Conservation (phyloP, 2,329 filamentous ascomycete genomes). For the Cladosporium sp. region DNA sequence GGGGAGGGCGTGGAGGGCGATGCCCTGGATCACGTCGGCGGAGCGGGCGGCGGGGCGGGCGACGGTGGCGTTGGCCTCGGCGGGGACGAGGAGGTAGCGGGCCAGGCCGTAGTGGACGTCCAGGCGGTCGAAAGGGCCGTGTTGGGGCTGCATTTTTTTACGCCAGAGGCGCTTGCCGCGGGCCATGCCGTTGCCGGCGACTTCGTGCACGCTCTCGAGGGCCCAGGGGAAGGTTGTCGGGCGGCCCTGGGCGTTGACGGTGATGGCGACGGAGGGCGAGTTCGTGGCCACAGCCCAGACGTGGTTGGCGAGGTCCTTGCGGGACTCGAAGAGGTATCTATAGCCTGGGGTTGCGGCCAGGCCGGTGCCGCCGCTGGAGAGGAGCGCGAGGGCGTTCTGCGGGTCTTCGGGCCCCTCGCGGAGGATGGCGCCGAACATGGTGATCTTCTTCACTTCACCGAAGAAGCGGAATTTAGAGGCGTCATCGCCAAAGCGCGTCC, state of each 20-base stretch:
- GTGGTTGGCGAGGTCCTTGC: slow-evolving; percentile 12
- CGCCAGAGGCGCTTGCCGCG: slow-evolving; percentile 13
- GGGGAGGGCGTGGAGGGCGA: not conserved
- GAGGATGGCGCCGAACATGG: slow-evolving; percentile 10
- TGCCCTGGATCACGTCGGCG: too few relatives aligned
- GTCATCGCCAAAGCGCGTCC: slow-evolving; percentile 12
- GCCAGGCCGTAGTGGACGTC: slow-evolving; percentile 14
- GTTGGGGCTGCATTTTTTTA: not conserved
- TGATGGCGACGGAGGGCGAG: not conserved
- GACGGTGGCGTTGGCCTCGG: not conserved
- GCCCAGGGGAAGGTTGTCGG: slow-evolving; percentile 4
- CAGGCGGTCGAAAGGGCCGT: slow-evolving; percentile 3
- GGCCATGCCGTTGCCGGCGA: slow-evolving; percentile 9
- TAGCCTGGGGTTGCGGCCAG: slow-evolving; percentile 1
- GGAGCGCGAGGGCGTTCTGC: not conserved
- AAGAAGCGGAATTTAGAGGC: slow-evolving; percentile 13
- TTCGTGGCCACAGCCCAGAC: slow-evolving; percentile 14
- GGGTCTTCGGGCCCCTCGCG: not conserved
- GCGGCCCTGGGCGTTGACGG: not conserved
- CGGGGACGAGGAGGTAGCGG: slow-evolving; percentile 8
- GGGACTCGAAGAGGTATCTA: not conserved
- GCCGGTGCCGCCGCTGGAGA: not conserved
- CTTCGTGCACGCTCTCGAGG: slow-evolving; percentile 8
- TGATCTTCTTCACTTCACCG: slow-evolving; percentile 10
- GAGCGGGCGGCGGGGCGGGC: too few relatives aligned